A percentile compares a stretch with the other conserved stretches of the same genome.
Evolutionary conservation across 2,329 filamentous ascomycete genomes (phyloP).

Genomic region (Penicillium sp.): DNA sequence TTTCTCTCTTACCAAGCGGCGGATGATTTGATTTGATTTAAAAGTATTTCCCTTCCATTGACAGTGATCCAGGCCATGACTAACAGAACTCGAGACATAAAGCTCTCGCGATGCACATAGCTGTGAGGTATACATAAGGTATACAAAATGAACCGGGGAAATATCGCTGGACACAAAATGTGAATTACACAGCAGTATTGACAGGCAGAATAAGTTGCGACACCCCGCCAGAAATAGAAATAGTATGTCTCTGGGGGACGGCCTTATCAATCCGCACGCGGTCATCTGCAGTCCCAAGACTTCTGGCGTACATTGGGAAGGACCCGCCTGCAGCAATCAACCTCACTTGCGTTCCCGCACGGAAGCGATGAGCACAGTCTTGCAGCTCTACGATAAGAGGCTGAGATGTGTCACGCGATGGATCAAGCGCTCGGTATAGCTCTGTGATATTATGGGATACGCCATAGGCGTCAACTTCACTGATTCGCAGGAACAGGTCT

Average conservation of each 20-base stretch:
- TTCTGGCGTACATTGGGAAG: conserved; percentile 29
- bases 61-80: not conserved
- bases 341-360: conserved; percentile 18
- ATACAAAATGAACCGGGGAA: not conserved
- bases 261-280: conserved; percentile 20
- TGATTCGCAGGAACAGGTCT: conserved; percentile 25
- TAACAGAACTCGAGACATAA: not conserved
- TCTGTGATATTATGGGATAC: conserved; percentile 26
- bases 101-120: not conserved
- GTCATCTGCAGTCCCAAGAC: conserved; percentile 23
- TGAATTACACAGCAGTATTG: conserved; percentile 1
- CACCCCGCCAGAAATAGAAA: conserved; percentile 21
- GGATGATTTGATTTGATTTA: not conserved
- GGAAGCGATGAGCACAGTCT: conserved; percentile 26
- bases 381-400: conserved; percentile 16
- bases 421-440: conserved; percentile 22
- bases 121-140: not conserved
- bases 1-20: not conserved
- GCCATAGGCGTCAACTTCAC: conserved; percentile 20
- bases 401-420: conserved; percentile 20
- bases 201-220: conserved; percentile 23
- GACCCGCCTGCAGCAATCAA: conserved; percentile 24
- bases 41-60: not conserved
- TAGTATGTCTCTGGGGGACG: conserved; percentile 20
- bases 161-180: not conserved